Base-by-base conservation (phyloP, 164 flowering plant genomes). In the Berberis vulgaris region DNA sequence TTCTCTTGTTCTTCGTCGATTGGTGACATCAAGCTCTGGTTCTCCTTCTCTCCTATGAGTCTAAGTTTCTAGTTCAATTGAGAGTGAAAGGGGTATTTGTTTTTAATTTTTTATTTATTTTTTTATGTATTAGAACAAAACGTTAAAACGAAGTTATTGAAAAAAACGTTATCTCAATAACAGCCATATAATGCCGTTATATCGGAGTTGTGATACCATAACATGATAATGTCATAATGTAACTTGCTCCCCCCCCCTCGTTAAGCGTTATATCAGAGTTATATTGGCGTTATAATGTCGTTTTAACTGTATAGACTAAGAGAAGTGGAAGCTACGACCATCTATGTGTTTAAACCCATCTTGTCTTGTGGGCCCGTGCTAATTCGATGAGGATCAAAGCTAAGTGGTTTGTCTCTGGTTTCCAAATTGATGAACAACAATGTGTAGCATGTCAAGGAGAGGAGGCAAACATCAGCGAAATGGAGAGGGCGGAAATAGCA, bases 391-490 rank as follows among this genome's bases (percentile, higher is more conserved):
- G 43, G 10, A 26, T 38, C 66, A 44, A 65, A 65, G 59, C 7
- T 10, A 26, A 57, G n/a, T 11, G 40, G 56, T 41, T 65, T 62
- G 69, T 69, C 77, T 45, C 5, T 77, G 5, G 71, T 77, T 43
- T 70, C 79, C 13, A 72, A 74, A 53, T 52, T 78, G 43, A 44
- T 75, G 69, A 52, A 52, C 41, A 64, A 65, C 4, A 76, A 45
- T 10, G 50, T 7, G 67, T 41, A 54, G 26, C 74, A 42, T 60
- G 60, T 7, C 64, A 62, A 59, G 73, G 47, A 8, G 71, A 66
- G 43, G 71, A 26, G 5, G 46, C 8, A 3, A 67, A 65, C 11
- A 43, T 26, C 41, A 61, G 40, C 62, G 73, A 70, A 59, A 46
- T 76, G 38, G 70, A 67, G 61, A 69, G 61, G 39, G 42, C 77